phyloP scores from a whole-genome alignment of 73 alveolate species.

The Blepharisma japonicum region DNA sequence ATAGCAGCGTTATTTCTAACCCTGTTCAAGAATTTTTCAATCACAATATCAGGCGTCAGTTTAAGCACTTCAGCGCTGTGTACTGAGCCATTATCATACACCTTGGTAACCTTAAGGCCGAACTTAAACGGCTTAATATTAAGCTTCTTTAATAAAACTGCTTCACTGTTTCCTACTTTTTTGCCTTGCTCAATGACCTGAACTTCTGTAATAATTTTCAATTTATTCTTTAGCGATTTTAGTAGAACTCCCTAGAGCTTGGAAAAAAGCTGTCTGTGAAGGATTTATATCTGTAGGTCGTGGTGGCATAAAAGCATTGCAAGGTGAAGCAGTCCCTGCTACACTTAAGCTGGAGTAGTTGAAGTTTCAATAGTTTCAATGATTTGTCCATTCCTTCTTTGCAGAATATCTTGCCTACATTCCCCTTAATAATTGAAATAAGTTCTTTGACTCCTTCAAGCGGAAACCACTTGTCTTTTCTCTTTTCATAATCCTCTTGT shows the following conservation, averaged over 20 bases:
- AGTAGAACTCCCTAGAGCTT: constrained; percentile 89
- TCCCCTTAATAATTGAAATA: constrained; percentile 46
- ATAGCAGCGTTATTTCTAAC: constrained; percentile 81
- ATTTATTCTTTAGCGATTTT: constrained; percentile 98
- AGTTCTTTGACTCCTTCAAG: constrained; percentile 45
- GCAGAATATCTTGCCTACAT: constrained; percentile 89
- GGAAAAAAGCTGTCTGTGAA: constrained; percentile 98
- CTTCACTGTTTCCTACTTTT: constrained; percentile 94
- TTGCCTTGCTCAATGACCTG: constrained; percentile 76
- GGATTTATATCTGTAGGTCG: constrained; percentile 99
- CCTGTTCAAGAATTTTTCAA: constrained; percentile 39
- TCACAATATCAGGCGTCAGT: constrained; percentile 71
- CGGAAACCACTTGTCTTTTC: constrained; percentile 58
- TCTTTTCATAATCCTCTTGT: constrained; percentile 57
- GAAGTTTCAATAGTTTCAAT: constrained; percentile 70
- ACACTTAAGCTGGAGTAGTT: constrained; percentile 92
- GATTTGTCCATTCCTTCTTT: constrained; percentile 84
- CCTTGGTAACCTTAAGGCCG: constrained; percentile 80
- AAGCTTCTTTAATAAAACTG: constrained; percentile 94
- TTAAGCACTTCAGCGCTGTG: constrained; percentile 95
- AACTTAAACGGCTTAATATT: constrained; percentile 96
- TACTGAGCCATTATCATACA: constrained; percentile 92
- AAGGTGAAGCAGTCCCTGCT: constrained; percentile 95
- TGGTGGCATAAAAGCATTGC: constrained; percentile 94
- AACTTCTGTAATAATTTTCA: constrained; percentile 92